Conservation (phyloP, 2,329 filamentous ascomycete genomes). For the Stemphylium beticola region DNA sequence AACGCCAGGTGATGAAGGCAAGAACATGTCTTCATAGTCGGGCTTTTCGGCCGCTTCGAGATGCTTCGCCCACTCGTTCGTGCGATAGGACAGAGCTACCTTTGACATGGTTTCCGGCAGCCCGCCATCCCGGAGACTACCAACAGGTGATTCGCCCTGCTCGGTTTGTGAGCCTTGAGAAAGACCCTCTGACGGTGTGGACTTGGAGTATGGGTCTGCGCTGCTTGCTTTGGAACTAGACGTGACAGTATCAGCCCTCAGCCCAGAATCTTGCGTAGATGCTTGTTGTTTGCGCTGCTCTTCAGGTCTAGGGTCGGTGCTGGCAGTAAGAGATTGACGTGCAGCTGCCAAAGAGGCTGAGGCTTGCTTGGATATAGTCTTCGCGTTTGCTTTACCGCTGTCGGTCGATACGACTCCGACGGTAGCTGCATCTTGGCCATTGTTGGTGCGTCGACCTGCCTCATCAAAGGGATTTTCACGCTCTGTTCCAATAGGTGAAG, state of each 20-base stretch:
- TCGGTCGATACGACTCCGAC: no score
- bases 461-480: conserved; percentile 2
- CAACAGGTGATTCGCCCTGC: conserved; percentile 50
- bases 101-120: conserved; percentile 76
- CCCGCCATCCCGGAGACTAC: conserved; percentile 54
- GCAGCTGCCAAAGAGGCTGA: neutral
- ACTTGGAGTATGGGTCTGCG: conserved; percentile 45
- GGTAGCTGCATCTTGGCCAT: neutral
- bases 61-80: conserved; percentile 96
- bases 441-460: neutral
- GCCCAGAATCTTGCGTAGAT: conserved; percentile 17
- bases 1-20: conserved; percentile 53
- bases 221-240: conserved; percentile 25
- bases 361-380: neutral
- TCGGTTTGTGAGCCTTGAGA: conserved; percentile 37
- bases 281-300: conserved; percentile 12
- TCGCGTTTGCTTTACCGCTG: neutral
- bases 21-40: conserved; percentile 65
- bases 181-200: conserved; percentile 45
- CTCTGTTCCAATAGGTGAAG: conserved; percentile 33
- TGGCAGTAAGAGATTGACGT: conserved; percentile 30
- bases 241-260: conserved; percentile 28
- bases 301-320: conserved; percentile 41
- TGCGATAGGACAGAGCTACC: conserved; percentile 82
- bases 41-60: conserved; percentile 77